These are phyloP conservation scores for Amaranthus palmeri DNA, from an alignment of 148 eudicot genomes.

Conservation along the genomic window DNA sequence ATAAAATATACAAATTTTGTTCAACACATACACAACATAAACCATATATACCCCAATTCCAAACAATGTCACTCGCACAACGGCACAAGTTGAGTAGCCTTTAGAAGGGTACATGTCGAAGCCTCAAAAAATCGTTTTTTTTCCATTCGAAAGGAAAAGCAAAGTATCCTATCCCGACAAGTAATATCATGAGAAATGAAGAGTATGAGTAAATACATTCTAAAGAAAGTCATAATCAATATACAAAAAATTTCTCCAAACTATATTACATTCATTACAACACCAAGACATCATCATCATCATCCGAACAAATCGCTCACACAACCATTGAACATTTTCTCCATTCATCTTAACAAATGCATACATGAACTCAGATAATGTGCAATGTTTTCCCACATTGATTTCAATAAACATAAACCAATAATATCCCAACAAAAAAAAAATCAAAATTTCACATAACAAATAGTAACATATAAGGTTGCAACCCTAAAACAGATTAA, in stretches of 20 bases:
- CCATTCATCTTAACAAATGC: neutral
- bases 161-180: too few species aligned
- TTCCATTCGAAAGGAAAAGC: too few species aligned
- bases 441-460: neutral
- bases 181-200: too few species aligned
- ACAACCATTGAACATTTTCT: neutral
- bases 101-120: too few species aligned
- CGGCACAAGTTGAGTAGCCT: too few species aligned
- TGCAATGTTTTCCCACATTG: neutral
- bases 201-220: too few species aligned
- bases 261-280: neutral
- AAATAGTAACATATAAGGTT: neutral
- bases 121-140: too few species aligned
- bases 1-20: conserved; percentile 1
- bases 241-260: neutral
- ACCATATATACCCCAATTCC: neutral
- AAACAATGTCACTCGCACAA: too few species aligned
- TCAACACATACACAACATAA: conserved; percentile 4
- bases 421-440: neutral
- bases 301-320: neutral
- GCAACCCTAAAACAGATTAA: neutral
- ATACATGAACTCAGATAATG: neutral
- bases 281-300: neutral
- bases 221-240: neutral
- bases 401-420: neutral